These are phyloP conservation scores for Fusarium sp. DNA, from an alignment of 2,329 filamentous ascomycete genomes.

Conservation along the genomic window DNA sequence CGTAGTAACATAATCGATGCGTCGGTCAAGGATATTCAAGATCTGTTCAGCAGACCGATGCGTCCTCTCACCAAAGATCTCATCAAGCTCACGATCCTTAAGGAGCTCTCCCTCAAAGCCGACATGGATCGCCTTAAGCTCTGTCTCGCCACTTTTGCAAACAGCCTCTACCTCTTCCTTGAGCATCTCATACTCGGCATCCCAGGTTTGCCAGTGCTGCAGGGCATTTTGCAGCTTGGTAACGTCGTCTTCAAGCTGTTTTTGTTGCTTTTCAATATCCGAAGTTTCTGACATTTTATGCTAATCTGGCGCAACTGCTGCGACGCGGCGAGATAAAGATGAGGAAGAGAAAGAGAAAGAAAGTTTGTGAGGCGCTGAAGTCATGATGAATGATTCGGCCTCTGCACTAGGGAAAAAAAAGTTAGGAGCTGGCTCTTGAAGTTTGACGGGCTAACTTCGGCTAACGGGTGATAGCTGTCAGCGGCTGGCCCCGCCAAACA, in stretches of 20 bases:
- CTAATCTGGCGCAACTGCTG: slow-evolving; percentile 26
- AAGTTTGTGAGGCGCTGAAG: slow-evolving; percentile 23
- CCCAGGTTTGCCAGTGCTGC: slow-evolving; percentile 90
- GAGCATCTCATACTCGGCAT: slow-evolving; percentile 90
- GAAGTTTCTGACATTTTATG: slow-evolving; percentile 64
- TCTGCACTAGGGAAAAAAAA: slow-evolving; percentile 29
- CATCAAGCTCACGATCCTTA: slow-evolving; percentile 67
- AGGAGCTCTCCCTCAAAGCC: slow-evolving; percentile 74
- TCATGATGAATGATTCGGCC: slow-evolving; percentile 31
- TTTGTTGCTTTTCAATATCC: slow-evolving; percentile 80
- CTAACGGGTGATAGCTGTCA: slow-evolving; percentile 22
- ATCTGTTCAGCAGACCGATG: slow-evolving; percentile 60
- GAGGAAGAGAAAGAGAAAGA: slow-evolving; percentile 16
- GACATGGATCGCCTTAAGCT: slow-evolving; percentile 69
- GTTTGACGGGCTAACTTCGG: slow-evolving; percentile 47
- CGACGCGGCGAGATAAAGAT: slow-evolving; percentile 11
- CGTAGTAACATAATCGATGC: slow-evolving; percentile 89
- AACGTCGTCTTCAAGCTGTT: slow-evolving; percentile 81
- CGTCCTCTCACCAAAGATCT: slow-evolving; percentile 56
- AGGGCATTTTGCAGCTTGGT: slow-evolving; percentile 77
- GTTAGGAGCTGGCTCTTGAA: slow-evolving; percentile 22
- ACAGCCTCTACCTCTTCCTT: slow-evolving; percentile 81
- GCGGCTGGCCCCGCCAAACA: slow-evolving; percentile 1
- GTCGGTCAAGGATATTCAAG: slow-evolving; percentile 72
- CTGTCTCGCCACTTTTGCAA: slow-evolving; percentile 58